phyloP scores from a whole-genome alignment of 225 moss, liverwort and hornwort genomes.

The Thuidium tamariscinum region DNA sequence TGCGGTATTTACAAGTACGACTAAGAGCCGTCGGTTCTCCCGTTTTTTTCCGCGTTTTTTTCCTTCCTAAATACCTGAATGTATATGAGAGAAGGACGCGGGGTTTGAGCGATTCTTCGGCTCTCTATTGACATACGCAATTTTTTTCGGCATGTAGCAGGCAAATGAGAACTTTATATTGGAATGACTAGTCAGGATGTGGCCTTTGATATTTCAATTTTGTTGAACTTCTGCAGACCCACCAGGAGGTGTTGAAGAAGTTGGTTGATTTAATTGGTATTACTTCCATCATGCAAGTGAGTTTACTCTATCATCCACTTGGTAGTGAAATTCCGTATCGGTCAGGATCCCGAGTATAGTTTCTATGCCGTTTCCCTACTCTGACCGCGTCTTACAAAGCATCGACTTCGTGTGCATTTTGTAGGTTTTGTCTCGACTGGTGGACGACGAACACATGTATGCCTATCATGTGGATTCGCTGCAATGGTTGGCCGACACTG shows the following conservation, averaged over 20 bases:
- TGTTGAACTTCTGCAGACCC: conserved; percentile 39
- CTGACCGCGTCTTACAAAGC: background rate
- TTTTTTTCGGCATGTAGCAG: too few relatives aligned
- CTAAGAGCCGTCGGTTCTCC: background rate
- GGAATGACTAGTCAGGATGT: background rate
- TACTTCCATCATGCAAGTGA: conserved; percentile 96
- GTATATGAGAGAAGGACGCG: background rate
- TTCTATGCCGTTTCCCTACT: background rate
- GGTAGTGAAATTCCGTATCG: background rate
- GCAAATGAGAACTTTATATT: background rate
- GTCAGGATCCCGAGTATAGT: background rate
- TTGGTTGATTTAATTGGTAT: conserved; percentile 96
- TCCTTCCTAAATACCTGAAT: background rate
- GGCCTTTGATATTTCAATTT: background rate
- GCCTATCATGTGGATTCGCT: conserved; percentile 79
- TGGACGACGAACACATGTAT: conserved; percentile 95
- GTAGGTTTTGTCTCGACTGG: conserved; percentile 89
- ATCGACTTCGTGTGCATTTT: background rate
- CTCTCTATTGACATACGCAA: background rate
- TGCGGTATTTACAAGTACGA: conserved; percentile 87
- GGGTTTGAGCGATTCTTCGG: background rate
- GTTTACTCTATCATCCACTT: background rate
- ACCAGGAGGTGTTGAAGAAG: conserved; percentile 94
- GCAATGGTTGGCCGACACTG: conserved; percentile 97
- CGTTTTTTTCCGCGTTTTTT: background rate